phyloP scores from a whole-genome alignment of 78 protist species.

The Fonticula alba region DNA sequence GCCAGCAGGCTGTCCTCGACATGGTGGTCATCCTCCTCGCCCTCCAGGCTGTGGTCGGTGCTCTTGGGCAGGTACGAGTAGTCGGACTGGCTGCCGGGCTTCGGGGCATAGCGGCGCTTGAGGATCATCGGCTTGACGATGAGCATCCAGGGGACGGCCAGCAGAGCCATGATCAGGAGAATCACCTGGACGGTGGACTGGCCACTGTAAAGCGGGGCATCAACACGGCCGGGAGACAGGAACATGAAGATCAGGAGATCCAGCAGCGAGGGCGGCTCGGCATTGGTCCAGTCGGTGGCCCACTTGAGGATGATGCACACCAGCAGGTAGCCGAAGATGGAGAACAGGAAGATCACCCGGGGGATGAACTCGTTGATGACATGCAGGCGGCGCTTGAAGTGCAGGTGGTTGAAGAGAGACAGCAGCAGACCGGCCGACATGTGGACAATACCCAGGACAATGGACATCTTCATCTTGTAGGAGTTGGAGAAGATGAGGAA shows the following conservation, averaged over 20 bases:
- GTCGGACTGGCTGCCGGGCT: not conserved
- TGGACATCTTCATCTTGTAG: slow-evolving; percentile 96
- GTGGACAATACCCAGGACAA: slow-evolving; percentile 87
- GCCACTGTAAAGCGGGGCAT: not conserved
- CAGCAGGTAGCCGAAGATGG: slow-evolving; percentile 89
- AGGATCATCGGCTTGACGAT: slow-evolving; percentile 58
- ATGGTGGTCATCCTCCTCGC: slow-evolving; percentile 14
- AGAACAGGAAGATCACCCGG: slow-evolving; percentile 74
- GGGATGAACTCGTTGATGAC: slow-evolving; percentile 77
- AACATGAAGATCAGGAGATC: slow-evolving; percentile 62
- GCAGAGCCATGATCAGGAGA: slow-evolving; percentile 52
- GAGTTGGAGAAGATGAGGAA: slow-evolving; percentile 80
- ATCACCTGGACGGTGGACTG: slow-evolving; percentile 27
- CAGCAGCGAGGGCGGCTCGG: slow-evolving; percentile 37
- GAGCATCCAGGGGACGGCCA: slow-evolving; percentile 68
- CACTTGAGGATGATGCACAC: slow-evolving; percentile 67
- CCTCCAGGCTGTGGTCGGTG: not conserved
- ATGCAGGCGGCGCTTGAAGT: slow-evolving; percentile 35
- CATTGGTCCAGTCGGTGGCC: slow-evolving; percentile 1
- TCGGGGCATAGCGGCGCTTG: slow-evolving; percentile 11
- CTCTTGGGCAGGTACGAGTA: not conserved
- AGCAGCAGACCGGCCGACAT: slow-evolving; percentile 85
- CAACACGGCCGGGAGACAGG: slow-evolving; percentile 27
- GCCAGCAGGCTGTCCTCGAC: slow-evolving; percentile 7
- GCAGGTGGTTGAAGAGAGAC: slow-evolving; percentile 44